phyloP scores from a whole-genome alignment of 106 monocot species.

The Dioscorea alata region DNA sequence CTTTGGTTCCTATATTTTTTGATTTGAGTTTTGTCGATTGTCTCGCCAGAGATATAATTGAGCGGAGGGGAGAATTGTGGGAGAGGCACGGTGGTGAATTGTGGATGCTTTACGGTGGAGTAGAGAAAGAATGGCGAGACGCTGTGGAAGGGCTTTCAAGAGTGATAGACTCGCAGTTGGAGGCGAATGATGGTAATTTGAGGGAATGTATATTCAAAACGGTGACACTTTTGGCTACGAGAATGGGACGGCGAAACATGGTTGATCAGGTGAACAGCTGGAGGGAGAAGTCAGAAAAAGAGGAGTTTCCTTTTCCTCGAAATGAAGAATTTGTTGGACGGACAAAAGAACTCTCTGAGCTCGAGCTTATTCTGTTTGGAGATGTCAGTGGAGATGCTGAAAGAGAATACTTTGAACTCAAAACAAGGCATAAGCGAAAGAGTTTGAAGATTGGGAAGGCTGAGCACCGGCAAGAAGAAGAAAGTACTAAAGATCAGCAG shows the following conservation, averaged over 20 bases:
- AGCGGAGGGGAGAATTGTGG: constrained; percentile 85
- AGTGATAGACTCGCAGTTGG: constrained; percentile 57
- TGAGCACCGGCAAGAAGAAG: constrained; percentile 18
- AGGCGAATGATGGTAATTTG: constrained; percentile 87
- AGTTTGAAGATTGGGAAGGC: constrained; percentile 9
- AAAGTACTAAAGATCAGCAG: constrained; percentile 18
- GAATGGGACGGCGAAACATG: constrained; percentile 66
- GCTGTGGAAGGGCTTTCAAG: constrained; percentile 70
- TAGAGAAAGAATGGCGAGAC: constrained; percentile 84
- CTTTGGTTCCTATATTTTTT: constrained; percentile 71
- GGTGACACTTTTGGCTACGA: constrained; percentile 57
- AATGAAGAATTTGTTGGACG: constrained; percentile 77
- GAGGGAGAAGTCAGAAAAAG: constrained; percentile 69
- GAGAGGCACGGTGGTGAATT: constrained; percentile 88
- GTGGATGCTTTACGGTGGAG: constrained; percentile 78
- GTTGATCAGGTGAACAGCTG: constrained; percentile 76
- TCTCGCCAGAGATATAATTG: constrained; percentile 81
- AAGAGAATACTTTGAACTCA: constrained; percentile 78
- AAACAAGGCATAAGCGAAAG: constrained; percentile 46
- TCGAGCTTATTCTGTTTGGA: constrained; percentile 88
- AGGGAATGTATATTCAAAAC: constrained; percentile 73
- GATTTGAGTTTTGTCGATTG: constrained; percentile 65
- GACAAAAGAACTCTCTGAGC: constrained; percentile 75
- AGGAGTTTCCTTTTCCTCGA: constrained; percentile 75
- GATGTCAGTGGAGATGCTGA: constrained; percentile 83